Base-by-base conservation (phyloP, 768 basidiomycete species). In the Rhodotorula taiwanensis region DNA sequence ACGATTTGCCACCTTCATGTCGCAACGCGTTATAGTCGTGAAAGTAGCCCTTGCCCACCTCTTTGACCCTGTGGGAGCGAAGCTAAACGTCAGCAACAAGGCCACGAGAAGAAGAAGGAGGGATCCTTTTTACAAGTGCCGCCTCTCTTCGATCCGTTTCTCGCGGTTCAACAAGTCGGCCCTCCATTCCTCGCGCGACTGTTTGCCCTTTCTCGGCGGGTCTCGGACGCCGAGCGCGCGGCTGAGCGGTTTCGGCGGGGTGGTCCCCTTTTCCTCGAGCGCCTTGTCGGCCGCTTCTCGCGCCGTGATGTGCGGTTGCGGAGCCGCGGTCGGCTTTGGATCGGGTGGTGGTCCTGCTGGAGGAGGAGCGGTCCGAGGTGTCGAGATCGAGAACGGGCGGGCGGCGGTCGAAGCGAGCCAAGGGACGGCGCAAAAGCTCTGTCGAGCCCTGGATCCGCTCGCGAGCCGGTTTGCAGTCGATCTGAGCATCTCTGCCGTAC, bases 1-100 rank as follows among this genome's bases (percentile, higher is more conserved):
- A 98, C 14, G 87, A 86, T 78, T 98, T 98, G 21, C 94, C 94
- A 21, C 90, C 92, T 70, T 90, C 83, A 47, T 81, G 81, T 54
- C 86, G 79, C 3, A 88, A 86, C 73, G 85, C 84, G 71, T 88
- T 87, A 44, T 85, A 79, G 74, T 97, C 94, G 55, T 87, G 81
- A 72, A 89, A 97, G 76, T 97, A 94, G 0, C 91, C 90, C 72
- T 85, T 87, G 18, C 83, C 81, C 0, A 80, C 83, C 73, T 84
- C 81, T 63, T 83, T 80, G 62, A 85, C 78, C 44, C 85, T 86
- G 68, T 4, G 7, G 10, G 28, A 18, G 31, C 2, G 11, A 30
- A 23, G n/a, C n/a, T n/a, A n/a, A n/a, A n/a, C n/a, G n/a, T n/a
- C n/a, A n/a, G n/a, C n/a, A n/a, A n/a, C n/a, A n/a, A n/a, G n/a